A percentile compares a stretch with the other conserved stretches of the same genome.
These are phyloP conservation scores for Zasmidium angulare DNA, from an alignment of 2,329 filamentous ascomycete species.

Conservation along the genomic window DNA sequence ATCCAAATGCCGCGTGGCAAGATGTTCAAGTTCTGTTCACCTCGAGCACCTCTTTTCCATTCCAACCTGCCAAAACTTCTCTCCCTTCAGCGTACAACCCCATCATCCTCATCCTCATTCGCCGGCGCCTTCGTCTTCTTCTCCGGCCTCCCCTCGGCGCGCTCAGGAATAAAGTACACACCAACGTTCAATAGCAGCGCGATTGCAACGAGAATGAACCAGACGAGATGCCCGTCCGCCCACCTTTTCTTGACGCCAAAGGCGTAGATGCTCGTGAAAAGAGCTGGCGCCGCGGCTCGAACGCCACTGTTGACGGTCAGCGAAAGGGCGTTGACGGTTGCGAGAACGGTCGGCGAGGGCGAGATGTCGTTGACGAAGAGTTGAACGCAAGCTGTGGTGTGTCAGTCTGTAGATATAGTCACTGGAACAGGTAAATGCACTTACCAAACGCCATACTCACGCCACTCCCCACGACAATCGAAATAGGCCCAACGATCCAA, in stretches of 20 bases:
- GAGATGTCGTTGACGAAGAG: constrained; percentile 73
- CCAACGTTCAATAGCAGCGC: constrained; percentile 37
- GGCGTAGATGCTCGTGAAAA: constrained; percentile 68
- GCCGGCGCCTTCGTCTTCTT: not conserved
- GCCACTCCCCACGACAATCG: constrained; percentile 58
- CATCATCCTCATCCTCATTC: not conserved
- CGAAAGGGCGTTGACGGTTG: constrained; percentile 69
- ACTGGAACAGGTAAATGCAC: constrained; percentile 14
- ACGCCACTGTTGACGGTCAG: constrained; percentile 63
- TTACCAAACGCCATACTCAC: constrained; percentile 67
- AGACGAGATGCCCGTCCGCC: constrained; percentile 64
- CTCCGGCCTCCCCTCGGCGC: constrained; percentile 32
- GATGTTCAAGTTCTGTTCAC: too few relatives aligned
- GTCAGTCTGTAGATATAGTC: not conserved
- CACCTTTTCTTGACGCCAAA: constrained; percentile 63
- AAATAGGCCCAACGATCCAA: constrained; percentile 53
- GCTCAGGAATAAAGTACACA: constrained; percentile 36
- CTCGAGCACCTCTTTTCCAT: too few relatives aligned
- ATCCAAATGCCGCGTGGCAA: too few relatives aligned
- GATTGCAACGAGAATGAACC: constrained; percentile 55
- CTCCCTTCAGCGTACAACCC: too few relatives aligned
- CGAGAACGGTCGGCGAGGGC: constrained; percentile 63
- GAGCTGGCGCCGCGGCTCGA: constrained; percentile 64
- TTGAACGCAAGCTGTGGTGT: constrained; percentile 58
- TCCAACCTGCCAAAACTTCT: too few relatives aligned